Evolutionary conservation across 2,329 filamentous ascomycete species (phyloP).

Genomic region (Elsinoe arachidis): DNA sequence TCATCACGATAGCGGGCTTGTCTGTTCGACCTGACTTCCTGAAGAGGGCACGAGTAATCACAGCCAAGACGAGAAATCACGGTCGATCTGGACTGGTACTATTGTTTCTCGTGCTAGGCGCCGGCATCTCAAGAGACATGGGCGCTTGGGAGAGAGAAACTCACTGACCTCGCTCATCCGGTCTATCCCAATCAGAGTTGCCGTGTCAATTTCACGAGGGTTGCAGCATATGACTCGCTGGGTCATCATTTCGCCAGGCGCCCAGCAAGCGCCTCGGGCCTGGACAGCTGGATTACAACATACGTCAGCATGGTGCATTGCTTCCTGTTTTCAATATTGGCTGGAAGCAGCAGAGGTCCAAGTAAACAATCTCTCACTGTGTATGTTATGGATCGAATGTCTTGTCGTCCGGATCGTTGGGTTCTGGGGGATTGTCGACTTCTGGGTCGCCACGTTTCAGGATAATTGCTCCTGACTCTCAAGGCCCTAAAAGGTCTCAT

Average conservation of each 20-base stretch:
- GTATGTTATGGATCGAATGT: not conserved
- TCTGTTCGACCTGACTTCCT: not conserved
- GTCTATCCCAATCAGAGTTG: not conserved
- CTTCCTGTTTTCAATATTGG: not conserved
- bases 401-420: conserved; percentile 6
- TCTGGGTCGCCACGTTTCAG: conserved; percentile 6
- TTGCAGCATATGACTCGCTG: conserved; percentile 6
- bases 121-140: not conserved
- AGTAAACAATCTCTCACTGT: not conserved
- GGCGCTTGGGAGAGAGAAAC: conserved; percentile 2
- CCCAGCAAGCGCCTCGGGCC: not conserved
- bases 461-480: conserved; percentile 8
- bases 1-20: not conserved
- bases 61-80: not conserved
- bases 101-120: conserved; percentile 6
- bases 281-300: not conserved
- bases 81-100: conserved; percentile 6
- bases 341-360: not conserved
- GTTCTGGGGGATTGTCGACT: conserved; percentile 7
- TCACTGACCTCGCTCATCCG: not conserved
- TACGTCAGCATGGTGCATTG: not conserved
- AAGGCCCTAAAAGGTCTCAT: conserved; percentile 1
- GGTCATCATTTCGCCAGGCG: not conserved
- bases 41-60: not conserved
- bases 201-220: conserved; percentile 6